These are phyloP conservation scores for Phytophthora podocarpi DNA, from an alignment of 352 stramenopile species.

Conservation along the genomic window DNA sequence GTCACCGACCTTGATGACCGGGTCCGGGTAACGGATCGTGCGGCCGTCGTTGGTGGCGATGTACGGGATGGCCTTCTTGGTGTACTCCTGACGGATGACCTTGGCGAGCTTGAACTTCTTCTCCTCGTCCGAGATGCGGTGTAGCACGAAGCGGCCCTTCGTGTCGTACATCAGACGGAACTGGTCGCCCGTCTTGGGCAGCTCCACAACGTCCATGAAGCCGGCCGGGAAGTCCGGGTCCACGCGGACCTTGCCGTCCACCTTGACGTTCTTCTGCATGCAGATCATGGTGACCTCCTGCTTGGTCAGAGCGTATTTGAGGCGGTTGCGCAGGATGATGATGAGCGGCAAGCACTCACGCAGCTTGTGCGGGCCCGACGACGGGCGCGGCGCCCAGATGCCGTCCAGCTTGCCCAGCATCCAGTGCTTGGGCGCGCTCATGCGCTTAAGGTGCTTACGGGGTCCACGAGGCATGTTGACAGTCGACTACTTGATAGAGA, in stretches of 20 bases:
- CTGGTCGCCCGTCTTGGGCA: conserved; percentile 96
- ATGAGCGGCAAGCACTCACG: conserved; percentile 98
- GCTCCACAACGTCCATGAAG: conserved; percentile 99
- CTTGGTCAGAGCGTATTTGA: conserved; percentile 99
- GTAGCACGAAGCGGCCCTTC: conserved; percentile 99
- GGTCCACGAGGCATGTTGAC: conserved; percentile 84
- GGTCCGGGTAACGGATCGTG: conserved; percentile 99
- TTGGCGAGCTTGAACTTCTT: conserved; percentile 99
- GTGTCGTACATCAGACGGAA: conserved; percentile 99
- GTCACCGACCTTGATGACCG: conserved; percentile 98
- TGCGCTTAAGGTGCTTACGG: conserved; percentile 90
- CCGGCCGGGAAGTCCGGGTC: conserved; percentile 98
- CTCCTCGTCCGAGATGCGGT: conserved; percentile 96
- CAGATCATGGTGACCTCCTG: conserved; percentile 99
- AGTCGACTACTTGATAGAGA: conserved; percentile 35
- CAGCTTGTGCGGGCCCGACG: conserved; percentile 97
- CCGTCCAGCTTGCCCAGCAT: conserved; percentile 92
- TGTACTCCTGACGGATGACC: conserved; percentile 95
- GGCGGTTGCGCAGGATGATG: conserved; percentile 98
- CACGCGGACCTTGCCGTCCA: conserved; percentile 96
- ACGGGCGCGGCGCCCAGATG: conserved; percentile 94
- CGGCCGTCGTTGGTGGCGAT: conserved; percentile 98
- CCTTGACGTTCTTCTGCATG: conserved; percentile 99
- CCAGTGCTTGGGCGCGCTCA: conserved; percentile 89
- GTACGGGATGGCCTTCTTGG: conserved; percentile 97